These are phyloP conservation scores for Alternaria atra DNA, from an alignment of 2,329 filamentous ascomycete genomes.

Conservation along the genomic window DNA sequence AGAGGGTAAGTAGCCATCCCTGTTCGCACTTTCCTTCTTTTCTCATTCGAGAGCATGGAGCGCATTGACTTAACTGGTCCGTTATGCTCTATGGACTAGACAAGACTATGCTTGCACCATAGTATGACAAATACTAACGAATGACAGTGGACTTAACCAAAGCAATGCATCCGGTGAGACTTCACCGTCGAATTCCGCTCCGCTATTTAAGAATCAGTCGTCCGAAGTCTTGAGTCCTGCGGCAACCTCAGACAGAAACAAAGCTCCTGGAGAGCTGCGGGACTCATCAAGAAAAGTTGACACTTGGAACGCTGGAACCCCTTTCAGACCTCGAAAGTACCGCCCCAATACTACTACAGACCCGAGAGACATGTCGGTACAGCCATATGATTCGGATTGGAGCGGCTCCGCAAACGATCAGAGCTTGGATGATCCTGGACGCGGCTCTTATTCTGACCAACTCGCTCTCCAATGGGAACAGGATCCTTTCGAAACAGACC, in stretches of 20 bases:
- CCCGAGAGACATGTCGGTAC: constrained; percentile 45
- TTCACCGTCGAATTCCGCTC: constrained; percentile 42
- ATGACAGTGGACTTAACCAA: constrained; percentile 43
- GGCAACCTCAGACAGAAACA: constrained; percentile 39
- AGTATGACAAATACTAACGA: constrained; percentile 46
- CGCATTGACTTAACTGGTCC: constrained; percentile 34
- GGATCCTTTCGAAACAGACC: constrained; percentile 64
- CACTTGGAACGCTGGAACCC: constrained; percentile 39
- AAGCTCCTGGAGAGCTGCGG: constrained; percentile 42
- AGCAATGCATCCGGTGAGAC: constrained; percentile 46
- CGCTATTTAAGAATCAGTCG: constrained; percentile 44
- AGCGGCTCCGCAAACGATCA: constrained; percentile 41
- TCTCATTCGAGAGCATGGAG: constrained; percentile 16
- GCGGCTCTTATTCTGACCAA: constrained; percentile 45
- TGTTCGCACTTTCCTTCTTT: neutral
- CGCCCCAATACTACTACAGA: constrained; percentile 34
- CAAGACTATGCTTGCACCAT: constrained; percentile 26
- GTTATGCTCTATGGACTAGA: constrained; percentile 13
- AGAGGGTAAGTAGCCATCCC: constrained; percentile 62
- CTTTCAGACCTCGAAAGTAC: constrained; percentile 38
- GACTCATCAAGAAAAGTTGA: constrained; percentile 40
- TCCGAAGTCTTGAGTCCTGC: constrained; percentile 43
- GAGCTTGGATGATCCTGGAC: constrained; percentile 39
- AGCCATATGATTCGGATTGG: constrained; percentile 47
- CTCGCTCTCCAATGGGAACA: constrained; percentile 56